Percentiles rank a stretch among this genome's conserved stretches.
phyloP scores from a whole-genome alignment of 2,329 filamentous ascomycete genomes.

The Diplodia scrobiculata region DNA sequence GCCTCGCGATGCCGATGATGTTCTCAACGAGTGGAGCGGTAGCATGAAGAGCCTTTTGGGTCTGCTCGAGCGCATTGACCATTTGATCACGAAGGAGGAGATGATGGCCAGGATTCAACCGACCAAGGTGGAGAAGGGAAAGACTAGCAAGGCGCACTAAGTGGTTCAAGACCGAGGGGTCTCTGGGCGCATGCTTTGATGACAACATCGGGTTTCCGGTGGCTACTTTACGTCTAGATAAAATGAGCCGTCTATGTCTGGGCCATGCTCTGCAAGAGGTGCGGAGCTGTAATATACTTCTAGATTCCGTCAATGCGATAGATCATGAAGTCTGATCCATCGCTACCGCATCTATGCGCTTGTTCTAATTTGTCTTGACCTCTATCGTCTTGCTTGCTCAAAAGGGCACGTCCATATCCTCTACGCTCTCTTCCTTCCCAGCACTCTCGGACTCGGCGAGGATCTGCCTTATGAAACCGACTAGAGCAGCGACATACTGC shows the following conservation, averaged over 20 bases:
- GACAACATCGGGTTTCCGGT: constrained; percentile 19
- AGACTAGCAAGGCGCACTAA: constrained; percentile 44
- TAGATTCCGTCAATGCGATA: constrained; percentile 27
- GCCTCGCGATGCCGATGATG: constrained; percentile 90
- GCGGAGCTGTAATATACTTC: constrained; percentile 29
- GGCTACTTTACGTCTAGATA: constrained; percentile 26
- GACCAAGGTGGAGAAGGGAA: constrained; percentile 55
- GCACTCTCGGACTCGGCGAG: constrained; percentile 47
- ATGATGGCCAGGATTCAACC: constrained; percentile 76
- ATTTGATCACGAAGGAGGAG: constrained; percentile 98
- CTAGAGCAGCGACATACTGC: constrained; percentile 75
- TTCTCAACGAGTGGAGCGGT: constrained; percentile 96
- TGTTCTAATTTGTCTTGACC: background rate
- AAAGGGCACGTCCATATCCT: constrained; percentile 71
- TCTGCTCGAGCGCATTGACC: constrained; percentile 86
- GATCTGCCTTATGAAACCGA: constrained; percentile 66
- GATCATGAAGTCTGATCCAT: constrained; percentile 2
- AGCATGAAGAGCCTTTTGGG: constrained; percentile 95
- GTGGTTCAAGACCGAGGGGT: constrained; percentile 30
- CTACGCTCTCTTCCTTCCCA: constrained; percentile 58
- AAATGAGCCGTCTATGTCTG: background rate
- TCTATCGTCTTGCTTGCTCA: constrained; percentile 35
- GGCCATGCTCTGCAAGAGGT: constrained; percentile 14
- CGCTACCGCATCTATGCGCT: background rate
- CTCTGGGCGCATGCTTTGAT: constrained; percentile 3